Percentiles rank a stretch among this genome's conserved stretches.
These are phyloP conservation scores for Penicillium coprophilum DNA, from an alignment of 495 filamentous ascomycete genomes.

Conservation along the genomic window DNA sequence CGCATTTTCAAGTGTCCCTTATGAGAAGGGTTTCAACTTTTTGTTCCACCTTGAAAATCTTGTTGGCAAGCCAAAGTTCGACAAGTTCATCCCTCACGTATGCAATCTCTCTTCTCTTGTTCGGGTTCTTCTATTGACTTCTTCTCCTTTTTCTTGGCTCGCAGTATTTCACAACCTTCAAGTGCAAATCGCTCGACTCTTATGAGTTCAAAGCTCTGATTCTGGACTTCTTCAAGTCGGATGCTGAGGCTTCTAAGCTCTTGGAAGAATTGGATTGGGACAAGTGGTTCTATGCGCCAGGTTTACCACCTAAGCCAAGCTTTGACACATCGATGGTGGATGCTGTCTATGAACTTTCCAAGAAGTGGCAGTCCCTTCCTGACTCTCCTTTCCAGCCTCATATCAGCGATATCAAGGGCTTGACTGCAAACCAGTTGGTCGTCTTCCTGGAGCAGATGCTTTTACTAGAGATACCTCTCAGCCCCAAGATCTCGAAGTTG, in stretches of 20 bases:
- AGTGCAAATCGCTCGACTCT: conserved; percentile 79
- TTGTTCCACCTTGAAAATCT: conserved; percentile 82
- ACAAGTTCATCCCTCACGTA: conserved; percentile 88
- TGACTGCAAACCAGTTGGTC: conserved; percentile 82
- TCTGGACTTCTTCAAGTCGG: conserved; percentile 74
- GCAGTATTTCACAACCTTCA: conserved; percentile 80
- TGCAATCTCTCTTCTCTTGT: conserved; percentile 11
- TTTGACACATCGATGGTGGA: conserved; percentile 89
- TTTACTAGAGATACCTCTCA: conserved; percentile 60
- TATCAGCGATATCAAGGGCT: conserved; percentile 63
- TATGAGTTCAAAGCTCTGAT: conserved; percentile 90
- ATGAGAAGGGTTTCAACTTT: conserved; percentile 73
- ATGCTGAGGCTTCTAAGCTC: conserved; percentile 63
- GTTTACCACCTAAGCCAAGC: conserved; percentile 82
- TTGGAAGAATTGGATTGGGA: conserved; percentile 82
- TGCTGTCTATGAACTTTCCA: conserved; percentile 75
- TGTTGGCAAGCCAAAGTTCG: conserved; percentile 81
- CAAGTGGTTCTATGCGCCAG: conserved; percentile 77
- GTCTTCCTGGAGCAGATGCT: conserved; percentile 83
- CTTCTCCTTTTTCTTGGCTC: neutral
- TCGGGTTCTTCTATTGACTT: conserved; percentile 14
- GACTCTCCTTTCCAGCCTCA: conserved; percentile 61
- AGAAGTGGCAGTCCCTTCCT: conserved; percentile 67
- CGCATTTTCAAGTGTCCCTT: conserved; percentile 83
- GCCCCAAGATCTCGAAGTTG: conserved; percentile 56